Base-by-base conservation (phyloP, 225 moss, liverwort and hornwort genomes). In the Rhytidiadelphus loreus region DNA sequence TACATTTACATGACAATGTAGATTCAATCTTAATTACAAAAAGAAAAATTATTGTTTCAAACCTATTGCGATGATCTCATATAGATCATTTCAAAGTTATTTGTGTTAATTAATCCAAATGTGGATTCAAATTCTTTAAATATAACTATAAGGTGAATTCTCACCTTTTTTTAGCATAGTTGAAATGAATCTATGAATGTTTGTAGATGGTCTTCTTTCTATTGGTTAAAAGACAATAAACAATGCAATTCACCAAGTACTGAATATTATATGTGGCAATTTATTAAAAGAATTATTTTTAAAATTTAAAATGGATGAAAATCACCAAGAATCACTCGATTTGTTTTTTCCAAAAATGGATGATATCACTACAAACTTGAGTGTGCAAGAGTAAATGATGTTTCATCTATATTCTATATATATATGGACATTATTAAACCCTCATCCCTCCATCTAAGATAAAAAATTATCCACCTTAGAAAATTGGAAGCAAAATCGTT, bases 51-150 rank as follows among this genome's bases (percentile, higher is more conserved):
- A 39, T 24, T 13, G 2, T 25, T 0, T 25, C 9, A 26, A 37
- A 13, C 0, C 15, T 1, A 37, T 0, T 77, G 0, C 29, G 11
- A 17, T 73, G 44, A 43, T 46, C 3, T 73, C 4, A 11, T 44
- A 46, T 18, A 11, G 18, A 73, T 18, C 7, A 73, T 44, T 71
- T 46, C 0, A 44, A 0, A 73, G 2, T 73, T 44, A 43, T 72
- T 28, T 26, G 16, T 10, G 16, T 28, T 41, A 6, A 28, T 29
- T 72, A 11, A 16, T 29, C 28, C 17, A 72, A 72, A 72, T 44
- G 44, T 41, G 29, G 3, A 44, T 72, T 29, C 29, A 28, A 44
- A 16, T 28, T 28, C 6, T 44, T 28, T 6, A 29, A 28, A 17
- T 68, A 17, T 10, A 29, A 43, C 12, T 11, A 28, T 10, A 41